These are phyloP conservation scores for Lobosporangium transversale DNA, from an alignment of 192 early-diverging fungal species.

Conservation along the genomic window DNA sequence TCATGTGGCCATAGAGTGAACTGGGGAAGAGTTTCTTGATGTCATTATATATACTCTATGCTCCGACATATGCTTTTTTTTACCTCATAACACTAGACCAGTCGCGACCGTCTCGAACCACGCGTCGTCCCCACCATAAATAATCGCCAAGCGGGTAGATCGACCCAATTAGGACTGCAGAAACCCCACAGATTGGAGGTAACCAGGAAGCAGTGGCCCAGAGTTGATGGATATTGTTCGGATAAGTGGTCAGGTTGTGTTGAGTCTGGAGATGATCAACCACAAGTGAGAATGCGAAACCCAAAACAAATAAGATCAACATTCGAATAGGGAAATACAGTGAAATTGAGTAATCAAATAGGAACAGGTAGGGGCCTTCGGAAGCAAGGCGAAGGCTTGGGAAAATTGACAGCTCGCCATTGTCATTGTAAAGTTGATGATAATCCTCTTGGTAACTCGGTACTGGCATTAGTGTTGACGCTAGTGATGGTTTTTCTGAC, in stretches of 20 bases:
- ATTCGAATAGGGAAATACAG: constrained; percentile 59
- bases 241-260: constrained; percentile 64
- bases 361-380: constrained; percentile 27
- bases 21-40: background rate
- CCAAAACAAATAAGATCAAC: constrained; percentile 67
- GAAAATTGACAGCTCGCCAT: background rate
- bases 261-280: constrained; percentile 71
- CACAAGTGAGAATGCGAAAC: constrained; percentile 68
- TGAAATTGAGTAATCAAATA: constrained; percentile 23
- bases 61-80: background rate
- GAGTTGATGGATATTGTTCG: constrained; percentile 51
- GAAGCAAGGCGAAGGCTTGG: constrained; percentile 16
- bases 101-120: constrained; percentile 56
- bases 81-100: constrained; percentile 69
- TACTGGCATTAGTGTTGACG: background rate
- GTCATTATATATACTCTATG: background rate
- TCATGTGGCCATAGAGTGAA: too few relatives aligned
- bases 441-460: background rate
- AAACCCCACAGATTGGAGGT: constrained; percentile 66
- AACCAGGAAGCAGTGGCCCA: constrained; percentile 71
- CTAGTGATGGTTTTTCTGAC: background rate
- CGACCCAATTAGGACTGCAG: constrained; percentile 67
- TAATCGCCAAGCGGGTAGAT: constrained; percentile 63
- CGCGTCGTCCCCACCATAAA: constrained; percentile 57
- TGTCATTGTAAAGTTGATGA: background rate